Percentiles rank a stretch among this genome's conserved stretches.
Conservation (phyloP, 257 asterid genomes). For the Nicotiana undulata region DNA sequence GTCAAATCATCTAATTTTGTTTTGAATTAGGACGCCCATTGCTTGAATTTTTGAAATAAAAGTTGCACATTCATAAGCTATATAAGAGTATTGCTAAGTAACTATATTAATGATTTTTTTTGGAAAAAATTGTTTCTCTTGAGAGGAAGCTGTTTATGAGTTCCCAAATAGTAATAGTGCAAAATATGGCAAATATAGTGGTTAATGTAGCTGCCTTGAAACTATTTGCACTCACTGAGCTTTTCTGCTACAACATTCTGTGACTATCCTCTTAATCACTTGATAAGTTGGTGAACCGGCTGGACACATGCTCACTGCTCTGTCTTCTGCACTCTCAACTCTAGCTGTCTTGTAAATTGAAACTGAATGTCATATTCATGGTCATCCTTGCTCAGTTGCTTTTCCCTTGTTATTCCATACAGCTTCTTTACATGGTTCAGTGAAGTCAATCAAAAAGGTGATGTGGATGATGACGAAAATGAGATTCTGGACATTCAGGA, state of each 20-base stretch:
- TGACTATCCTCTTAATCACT: neutral
- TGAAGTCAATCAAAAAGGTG: conserved; percentile 52
- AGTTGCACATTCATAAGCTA: neutral
- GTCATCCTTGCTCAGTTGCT: neutral
- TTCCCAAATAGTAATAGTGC: neutral
- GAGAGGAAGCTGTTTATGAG: neutral
- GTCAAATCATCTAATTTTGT: neutral
- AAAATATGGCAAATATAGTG: neutral
- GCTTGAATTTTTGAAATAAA: neutral
- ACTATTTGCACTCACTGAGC: neutral
- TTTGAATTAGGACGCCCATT: neutral
- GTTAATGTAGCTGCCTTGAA: neutral
- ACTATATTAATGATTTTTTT: too few relatives aligned
- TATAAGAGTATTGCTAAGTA: neutral
- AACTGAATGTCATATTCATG: neutral
- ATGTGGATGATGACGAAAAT: conserved; percentile 50
- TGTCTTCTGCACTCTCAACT: neutral
- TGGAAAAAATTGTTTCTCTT: neutral
- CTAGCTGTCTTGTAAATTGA: neutral
- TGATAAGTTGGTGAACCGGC: neutral
- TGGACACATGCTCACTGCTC: neutral
- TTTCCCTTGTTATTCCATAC: conserved; percentile 18
- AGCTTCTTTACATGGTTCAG: conserved; percentile 90
- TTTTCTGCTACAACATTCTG: neutral
- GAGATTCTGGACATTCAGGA: conserved; percentile 43